Percentiles rank a stretch among this genome's conserved stretches.
These are phyloP conservation scores for Coix lacrymajobi DNA, from an alignment of 176 grass and related monocot genomes.

Conservation along the genomic window DNA sequence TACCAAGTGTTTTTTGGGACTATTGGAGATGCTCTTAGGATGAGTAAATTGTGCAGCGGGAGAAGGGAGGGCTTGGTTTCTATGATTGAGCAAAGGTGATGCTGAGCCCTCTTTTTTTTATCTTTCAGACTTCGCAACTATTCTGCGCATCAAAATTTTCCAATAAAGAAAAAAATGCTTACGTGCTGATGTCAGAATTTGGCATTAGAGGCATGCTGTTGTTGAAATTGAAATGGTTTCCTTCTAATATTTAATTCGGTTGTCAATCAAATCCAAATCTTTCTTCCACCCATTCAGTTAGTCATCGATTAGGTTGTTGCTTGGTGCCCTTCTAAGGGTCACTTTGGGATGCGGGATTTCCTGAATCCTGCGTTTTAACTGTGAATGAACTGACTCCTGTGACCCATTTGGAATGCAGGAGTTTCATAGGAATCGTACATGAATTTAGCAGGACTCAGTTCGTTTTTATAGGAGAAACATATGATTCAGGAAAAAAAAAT, in stretches of 20 bases:
- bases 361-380: too few species aligned
- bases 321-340: too few species aligned
- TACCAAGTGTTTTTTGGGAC: background rate
- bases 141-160: background rate
- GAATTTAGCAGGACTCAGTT: too few species aligned
- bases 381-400: too few species aligned
- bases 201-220: background rate
- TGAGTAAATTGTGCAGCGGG: background rate
- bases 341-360: too few species aligned
- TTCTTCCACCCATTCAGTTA: too few species aligned
- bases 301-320: too few species aligned
- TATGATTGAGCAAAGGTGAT: slow-evolving; percentile 32
- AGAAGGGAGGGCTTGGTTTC: background rate
- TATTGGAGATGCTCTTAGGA: background rate
- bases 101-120: slow-evolving; percentile 1
- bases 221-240: background rate
- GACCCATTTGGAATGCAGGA: too few species aligned
- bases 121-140: background rate
- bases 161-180: background rate
- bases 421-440: too few species aligned
- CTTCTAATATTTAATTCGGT: background rate
- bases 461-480: too few species aligned
- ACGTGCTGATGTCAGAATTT: background rate
- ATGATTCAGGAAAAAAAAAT: too few species aligned
- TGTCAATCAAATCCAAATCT: background rate